Conservation (phyloP, 2,329 filamentous ascomycete genomes). For the Ophiostoma montium region DNA sequence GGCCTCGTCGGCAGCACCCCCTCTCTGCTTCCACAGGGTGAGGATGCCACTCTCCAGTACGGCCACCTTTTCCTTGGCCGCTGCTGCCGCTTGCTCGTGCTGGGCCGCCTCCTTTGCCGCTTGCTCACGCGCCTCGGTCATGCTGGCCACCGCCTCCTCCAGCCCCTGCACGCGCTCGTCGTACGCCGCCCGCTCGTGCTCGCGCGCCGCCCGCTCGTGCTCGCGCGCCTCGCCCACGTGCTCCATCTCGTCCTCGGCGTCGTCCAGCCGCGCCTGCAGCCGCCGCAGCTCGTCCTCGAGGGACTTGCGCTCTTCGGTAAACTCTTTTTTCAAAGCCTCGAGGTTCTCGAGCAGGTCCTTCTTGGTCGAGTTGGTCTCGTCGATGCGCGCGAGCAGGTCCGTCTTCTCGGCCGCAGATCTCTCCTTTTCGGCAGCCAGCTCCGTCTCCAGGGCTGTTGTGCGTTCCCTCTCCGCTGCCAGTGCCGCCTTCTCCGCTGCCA, state of each 20-base stretch:
- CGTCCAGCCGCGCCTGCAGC: constrained; percentile 65
- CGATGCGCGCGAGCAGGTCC: constrained; percentile 53
- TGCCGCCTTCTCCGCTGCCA: no score
- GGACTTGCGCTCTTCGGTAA: constrained; percentile 68
- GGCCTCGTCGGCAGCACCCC: constrained; percentile 33
- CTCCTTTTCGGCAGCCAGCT: constrained; percentile 56
- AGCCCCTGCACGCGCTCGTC: constrained; percentile 56
- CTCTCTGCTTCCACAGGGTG: constrained; percentile 44
- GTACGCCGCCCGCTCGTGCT: constrained; percentile 61
- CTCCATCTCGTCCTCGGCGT: constrained; percentile 85
- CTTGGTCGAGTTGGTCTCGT: constrained; percentile 84
- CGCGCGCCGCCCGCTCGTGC: constrained; percentile 64
- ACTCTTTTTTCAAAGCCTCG: constrained; percentile 81
- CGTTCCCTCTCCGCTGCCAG: no score
- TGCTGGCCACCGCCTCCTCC: no score
- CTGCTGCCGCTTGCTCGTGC: constrained; percentile 34
- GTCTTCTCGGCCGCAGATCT: constrained; percentile 51
- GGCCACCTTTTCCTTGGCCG: constrained; percentile 32
- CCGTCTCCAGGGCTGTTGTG: background rate
- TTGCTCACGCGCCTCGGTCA: no score
- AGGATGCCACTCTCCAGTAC: constrained; percentile 38
- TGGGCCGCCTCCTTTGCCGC: constrained; percentile 36
- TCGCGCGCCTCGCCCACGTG: constrained; percentile 71
- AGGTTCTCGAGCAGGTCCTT: constrained; percentile 90
- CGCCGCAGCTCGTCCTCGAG: constrained; percentile 68